Conservation (phyloP, 345 rosid genomes). For the Mangifera indica region DNA sequence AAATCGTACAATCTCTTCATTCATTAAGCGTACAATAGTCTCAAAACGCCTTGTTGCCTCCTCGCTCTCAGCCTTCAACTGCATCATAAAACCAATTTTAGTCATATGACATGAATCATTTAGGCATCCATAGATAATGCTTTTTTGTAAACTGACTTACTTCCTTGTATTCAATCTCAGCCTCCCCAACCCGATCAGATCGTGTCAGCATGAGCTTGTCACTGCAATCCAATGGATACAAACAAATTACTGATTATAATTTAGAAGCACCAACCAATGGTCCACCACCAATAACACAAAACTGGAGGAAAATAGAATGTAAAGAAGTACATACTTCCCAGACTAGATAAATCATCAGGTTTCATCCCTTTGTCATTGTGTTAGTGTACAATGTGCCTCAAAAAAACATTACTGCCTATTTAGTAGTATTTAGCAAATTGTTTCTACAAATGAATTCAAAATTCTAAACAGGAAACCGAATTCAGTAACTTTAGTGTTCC, state of each 20-base stretch:
- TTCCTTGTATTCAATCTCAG: conserved; percentile 83
- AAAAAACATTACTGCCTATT: background rate
- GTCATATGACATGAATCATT: conserved; percentile 2
- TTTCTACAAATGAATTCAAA: too few relatives aligned
- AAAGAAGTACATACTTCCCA: background rate
- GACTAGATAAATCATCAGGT: background rate
- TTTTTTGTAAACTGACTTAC: conserved; percentile 33
- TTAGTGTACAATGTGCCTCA: background rate
- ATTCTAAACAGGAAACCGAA: too few relatives aligned
- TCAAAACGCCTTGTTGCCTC: conserved; percentile 75
- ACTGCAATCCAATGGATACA: conserved; percentile 37
- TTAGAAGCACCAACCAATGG: conserved; percentile 1
- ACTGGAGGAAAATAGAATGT: background rate
- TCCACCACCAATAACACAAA: background rate
- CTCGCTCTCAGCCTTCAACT: conserved; percentile 81
- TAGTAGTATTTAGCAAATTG: too few relatives aligned
- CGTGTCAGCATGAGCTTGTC: conserved; percentile 92
- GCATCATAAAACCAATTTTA: conserved; percentile 30
- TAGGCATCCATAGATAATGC: background rate
- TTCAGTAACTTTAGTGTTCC: too few relatives aligned
- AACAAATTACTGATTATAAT: background rate
- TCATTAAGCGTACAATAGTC: conserved; percentile 71
- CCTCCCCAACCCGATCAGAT: conserved; percentile 87
- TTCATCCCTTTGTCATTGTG: background rate
- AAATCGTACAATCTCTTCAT: conserved; percentile 81